Evolutionary conservation across 495 filamentous ascomycete genomes (phyloP), one percentile per base, ranked within the genome.

Genomic region (Hyaloscypha hepaticicola): DNA sequence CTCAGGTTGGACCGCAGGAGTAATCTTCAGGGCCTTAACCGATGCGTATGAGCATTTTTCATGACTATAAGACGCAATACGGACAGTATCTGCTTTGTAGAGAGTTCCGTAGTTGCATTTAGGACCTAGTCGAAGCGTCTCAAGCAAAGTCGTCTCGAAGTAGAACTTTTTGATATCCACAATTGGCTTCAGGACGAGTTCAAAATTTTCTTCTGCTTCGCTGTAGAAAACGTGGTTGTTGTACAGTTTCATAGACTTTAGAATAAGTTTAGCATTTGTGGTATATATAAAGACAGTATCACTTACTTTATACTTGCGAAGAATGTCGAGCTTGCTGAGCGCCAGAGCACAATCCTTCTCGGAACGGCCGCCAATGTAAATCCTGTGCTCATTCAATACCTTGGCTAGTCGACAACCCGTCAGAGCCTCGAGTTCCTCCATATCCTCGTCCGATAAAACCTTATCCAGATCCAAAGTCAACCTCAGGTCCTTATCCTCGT

Each of bases 281-380:
- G 6, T 4, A 45, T 45, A 3, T 6, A 38, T 24, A 3, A 26
- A 14, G 53, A 58, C 49, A 3, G 3, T 9, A 29, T 6, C 45
- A 72, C 76, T 73, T 55, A 81, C 79, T 12, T 66, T 64, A 33
- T 74, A 72, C 29, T 66, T 70, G 1, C 72, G 69, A 25, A 82
- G 34, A 16, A 71, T 72, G 5, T 66, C 71, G 1, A 83, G 72
- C 68, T 77, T 83, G 4, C 61, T 58, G 26, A 73, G 41, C 8
- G 68, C 75, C 22, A 58, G 60, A 25, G 55, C 27, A 7, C 78
- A 21, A 0, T 53, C 38, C 9, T 71, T 66, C 33, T 68, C 14
- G 2, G 60, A 63, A 24, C 68, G 12, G 7, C 63, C 74, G 0
- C 74, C 76, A 45, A 83, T 72, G 41, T 77, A 76, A 1, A 83